Base-by-base conservation (phyloP, 805 yeast species). In the Brettanomyces nanus region DNA sequence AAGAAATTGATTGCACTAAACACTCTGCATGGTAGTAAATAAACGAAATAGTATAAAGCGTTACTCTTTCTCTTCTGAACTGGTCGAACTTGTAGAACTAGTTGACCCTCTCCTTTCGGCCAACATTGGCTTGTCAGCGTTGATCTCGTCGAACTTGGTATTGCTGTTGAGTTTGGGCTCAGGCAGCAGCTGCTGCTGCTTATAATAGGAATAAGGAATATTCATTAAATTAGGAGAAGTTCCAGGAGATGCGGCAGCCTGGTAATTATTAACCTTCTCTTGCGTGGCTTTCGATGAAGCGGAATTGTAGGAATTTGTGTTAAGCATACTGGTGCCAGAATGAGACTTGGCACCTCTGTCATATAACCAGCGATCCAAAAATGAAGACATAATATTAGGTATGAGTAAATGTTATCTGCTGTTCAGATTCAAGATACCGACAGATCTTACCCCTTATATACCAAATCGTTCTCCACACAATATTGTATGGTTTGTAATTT, bases 361-460 rank as follows among this genome's bases (percentile, higher is more conserved):
- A 48, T 53, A 53, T 13, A 59, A 40, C 63, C 63, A 59, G 29
- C 65, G 58, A 33, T 60, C 65, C 19, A 60, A 30, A 36, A 60
- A 60, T 15, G 51, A 47, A 5, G 63, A 58, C 59, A 55, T 58
- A 31, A 14, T 44, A 28, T 4, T 28, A 17, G 11, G 19, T n/a
- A 28, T 7, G 30, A 28, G 13, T 28, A 14, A 28, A 14, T 28
- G 6, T 7, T 6, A 11, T 28, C 15, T 14, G n/a, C 2, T 6
- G 30, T 11, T 28, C 18, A 14, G 13, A 28, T 14, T 14, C 18
- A 14, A 7, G 30, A 3, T 28, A 14, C 13, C 15, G 6, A 11
- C n/a, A 14, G 30, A 27, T 6, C 15, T 18, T 14, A 27, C 15
- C 30, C 6, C 30, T 28, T 33, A 6, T 7, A 33, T n/a, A n/a